phyloP scores from a whole-genome alignment of 768 basidiomycete species.

The Russula virescens region DNA sequence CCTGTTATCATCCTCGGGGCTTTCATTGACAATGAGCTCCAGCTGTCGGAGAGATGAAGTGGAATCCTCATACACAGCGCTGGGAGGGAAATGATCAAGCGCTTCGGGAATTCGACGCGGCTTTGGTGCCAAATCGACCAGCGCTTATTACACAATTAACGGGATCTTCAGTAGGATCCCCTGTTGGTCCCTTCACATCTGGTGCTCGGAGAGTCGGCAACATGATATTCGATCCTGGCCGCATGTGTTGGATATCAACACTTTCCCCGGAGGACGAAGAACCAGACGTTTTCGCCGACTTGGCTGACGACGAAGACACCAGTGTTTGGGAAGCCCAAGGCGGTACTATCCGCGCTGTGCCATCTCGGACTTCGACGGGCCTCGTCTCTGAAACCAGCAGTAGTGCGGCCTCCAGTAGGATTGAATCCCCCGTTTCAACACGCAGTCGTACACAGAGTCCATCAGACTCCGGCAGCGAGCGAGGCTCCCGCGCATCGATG shows the following conservation, averaged over 20 bases:
- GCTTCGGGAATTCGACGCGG: slow-evolving; percentile 83
- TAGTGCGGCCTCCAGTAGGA: slow-evolving; percentile 30
- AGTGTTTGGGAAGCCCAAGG: slow-evolving; percentile 66
- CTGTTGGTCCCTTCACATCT: slow-evolving; percentile 63
- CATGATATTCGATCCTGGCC: slow-evolving; percentile 94
- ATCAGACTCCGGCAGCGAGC: slow-evolving; percentile 74
- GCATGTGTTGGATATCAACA: slow-evolving; percentile 94
- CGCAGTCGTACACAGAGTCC: slow-evolving; percentile 56
- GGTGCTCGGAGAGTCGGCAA: slow-evolving; percentile 91
- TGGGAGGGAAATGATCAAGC: slow-evolving; percentile 98
- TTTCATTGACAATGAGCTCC: slow-evolving; percentile 14
- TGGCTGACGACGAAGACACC: slow-evolving; percentile 82
- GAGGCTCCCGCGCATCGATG: slow-evolving; percentile 75
- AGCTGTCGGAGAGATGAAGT: slow-evolving; percentile 97
- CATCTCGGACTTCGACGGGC: slow-evolving; percentile 27
- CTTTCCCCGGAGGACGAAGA: slow-evolving; percentile 86
- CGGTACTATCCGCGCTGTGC: slow-evolving; percentile 70
- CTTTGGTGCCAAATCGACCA: slow-evolving; percentile 78
- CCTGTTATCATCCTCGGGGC: slow-evolving; percentile 16
- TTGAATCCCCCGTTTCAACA: slow-evolving; percentile 52
- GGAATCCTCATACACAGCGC: slow-evolving; percentile 83
- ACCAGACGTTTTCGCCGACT: slow-evolving; percentile 90
- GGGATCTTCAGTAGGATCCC: slow-evolving; percentile 80
- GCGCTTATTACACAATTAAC: slow-evolving; percentile 94
- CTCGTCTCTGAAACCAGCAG: slow-evolving; percentile 28